Evolutionary conservation across 2,329 filamentous ascomycete genomes (phyloP).

Genomic region (Akanthomyces muscarius): DNA sequence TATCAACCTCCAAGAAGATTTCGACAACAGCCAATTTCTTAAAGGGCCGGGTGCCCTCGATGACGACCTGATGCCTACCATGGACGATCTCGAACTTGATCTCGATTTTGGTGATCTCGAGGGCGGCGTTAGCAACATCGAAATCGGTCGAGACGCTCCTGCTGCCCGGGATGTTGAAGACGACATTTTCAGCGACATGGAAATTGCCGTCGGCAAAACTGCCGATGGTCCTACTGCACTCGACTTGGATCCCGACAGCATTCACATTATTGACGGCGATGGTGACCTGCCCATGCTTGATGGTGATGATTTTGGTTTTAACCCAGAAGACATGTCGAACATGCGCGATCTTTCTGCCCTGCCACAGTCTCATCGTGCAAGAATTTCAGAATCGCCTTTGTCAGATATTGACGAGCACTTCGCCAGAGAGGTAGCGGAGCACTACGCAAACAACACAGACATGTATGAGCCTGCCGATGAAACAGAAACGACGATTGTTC

Average conservation of each 20-base stretch:
- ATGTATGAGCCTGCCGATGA: slow-evolving; percentile 61
- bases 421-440: slow-evolving; percentile 55
- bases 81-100: slow-evolving; percentile 67
- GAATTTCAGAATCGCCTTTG: slow-evolving; percentile 66
- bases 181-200: slow-evolving; percentile 63
- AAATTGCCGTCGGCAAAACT: slow-evolving; percentile 55
- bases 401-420: slow-evolving; percentile 65
- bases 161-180: slow-evolving; percentile 63
- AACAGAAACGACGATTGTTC: slow-evolving; percentile 55
- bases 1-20: slow-evolving; percentile 66
- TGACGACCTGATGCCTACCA: slow-evolving; percentile 52
- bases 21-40: slow-evolving; percentile 75
- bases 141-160: slow-evolving; percentile 85
- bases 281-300: slow-evolving; percentile 59
- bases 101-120: slow-evolving; percentile 68
- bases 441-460: slow-evolving; percentile 54
- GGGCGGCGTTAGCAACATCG: slow-evolving; percentile 62
- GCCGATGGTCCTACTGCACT: slow-evolving; percentile 52
- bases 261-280: slow-evolving; percentile 60
- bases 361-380: slow-evolving; percentile 49
- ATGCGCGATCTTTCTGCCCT: slow-evolving; percentile 46
- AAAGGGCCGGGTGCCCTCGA: slow-evolving; percentile 60
- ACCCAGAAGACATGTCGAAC: slow-evolving; percentile 57
- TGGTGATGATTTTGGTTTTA: slow-evolving; percentile 58
- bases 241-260: slow-evolving; percentile 49